phyloP scores from a whole-genome alignment of 306 rosid genomes.

The Vigna trinervia region DNA sequence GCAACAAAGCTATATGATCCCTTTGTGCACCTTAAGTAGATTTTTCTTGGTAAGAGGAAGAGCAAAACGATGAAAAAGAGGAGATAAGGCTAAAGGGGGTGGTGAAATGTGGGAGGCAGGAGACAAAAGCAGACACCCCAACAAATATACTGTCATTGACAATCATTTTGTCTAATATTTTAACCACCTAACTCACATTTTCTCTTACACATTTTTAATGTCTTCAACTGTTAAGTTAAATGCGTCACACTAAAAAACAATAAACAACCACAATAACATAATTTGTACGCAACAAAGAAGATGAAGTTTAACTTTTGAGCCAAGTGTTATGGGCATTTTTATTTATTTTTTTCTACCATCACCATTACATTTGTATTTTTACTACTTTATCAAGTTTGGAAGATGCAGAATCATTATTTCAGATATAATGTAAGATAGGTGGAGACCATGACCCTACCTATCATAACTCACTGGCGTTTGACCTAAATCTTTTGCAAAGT shows the following conservation, averaged over 20 bases:
- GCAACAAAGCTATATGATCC: slow-evolving; percentile 21
- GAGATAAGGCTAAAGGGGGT: slow-evolving; percentile 49
- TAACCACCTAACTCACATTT: slow-evolving; percentile 58
- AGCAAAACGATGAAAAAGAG: slow-evolving; percentile 21
- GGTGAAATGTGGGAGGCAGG: slow-evolving; percentile 42
- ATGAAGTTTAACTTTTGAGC: background rate
- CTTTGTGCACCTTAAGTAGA: background rate
- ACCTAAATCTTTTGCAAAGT: background rate
- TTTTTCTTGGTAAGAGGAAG: background rate
- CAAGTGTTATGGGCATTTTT: background rate
- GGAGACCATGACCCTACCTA: slow-evolving; percentile 12
- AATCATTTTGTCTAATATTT: slow-evolving; percentile 61
- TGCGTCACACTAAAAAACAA: slow-evolving; percentile 1
- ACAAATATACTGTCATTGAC: slow-evolving; percentile 50
- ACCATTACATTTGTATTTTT: background rate
- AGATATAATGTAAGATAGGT: background rate
- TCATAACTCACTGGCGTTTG: slow-evolving; percentile 13
- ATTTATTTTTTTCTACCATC: background rate
- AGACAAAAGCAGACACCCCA: slow-evolving; percentile 52
- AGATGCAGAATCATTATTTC: slow-evolving; percentile 18
- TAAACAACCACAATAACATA: slow-evolving; percentile 19
- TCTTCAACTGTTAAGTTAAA: slow-evolving; percentile 31
- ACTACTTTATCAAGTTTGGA: background rate
- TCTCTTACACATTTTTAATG: slow-evolving; percentile 12
- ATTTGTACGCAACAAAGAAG: background rate